Base-by-base conservation (phyloP, 345 rosid species). In the Kandelia obovata region DNA sequence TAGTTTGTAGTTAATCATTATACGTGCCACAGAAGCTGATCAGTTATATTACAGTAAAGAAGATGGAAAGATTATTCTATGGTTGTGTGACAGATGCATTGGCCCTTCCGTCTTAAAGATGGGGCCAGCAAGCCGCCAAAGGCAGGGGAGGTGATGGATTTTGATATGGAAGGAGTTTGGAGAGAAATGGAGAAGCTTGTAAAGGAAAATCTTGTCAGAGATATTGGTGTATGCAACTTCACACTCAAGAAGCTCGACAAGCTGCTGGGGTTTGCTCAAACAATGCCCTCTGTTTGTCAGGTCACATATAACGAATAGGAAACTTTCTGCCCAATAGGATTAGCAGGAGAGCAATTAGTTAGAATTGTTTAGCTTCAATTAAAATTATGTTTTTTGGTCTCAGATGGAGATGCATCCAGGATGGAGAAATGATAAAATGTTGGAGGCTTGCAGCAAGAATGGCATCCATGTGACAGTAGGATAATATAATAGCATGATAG, bases 341-440 rank as follows among this genome's bases (percentile, higher is more conserved):
- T 11, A 43, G 1, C 17, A 43, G 49, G 49, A 39, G 16, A 43
- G 49, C n/a, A 27, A 27, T 21, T 27, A 28, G 62, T 27, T 1
- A 27, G 15, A 28, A 4, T 30, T 46, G 37, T 30, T 65, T 65
- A 13, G 53, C 16, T n/a, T 68, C 46, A 43, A 15, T 43, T 43
- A 43, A 17, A 13, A 39, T 39, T 39, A 39, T 39, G 49, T 56
- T 65, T 77, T 43, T 43, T 15, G 35, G 64, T 13, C 53, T 19
- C 60, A 82, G 86, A 87, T 87, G 82, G 90, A 86, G 77, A 87
- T 85, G 92, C 89, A 87, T 75, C 87, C 89, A 2, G 88, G 89
- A 34, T 87, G 87, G 87, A 83, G 87, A 71, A 87, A 85, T 67
- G 92, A 88, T 59, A 73, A 74, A 67, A 81, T 86, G 75, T 69